Base-by-base conservation (phyloP, 768 basidiomycete species). In the Tulasnella sp. region DNA sequence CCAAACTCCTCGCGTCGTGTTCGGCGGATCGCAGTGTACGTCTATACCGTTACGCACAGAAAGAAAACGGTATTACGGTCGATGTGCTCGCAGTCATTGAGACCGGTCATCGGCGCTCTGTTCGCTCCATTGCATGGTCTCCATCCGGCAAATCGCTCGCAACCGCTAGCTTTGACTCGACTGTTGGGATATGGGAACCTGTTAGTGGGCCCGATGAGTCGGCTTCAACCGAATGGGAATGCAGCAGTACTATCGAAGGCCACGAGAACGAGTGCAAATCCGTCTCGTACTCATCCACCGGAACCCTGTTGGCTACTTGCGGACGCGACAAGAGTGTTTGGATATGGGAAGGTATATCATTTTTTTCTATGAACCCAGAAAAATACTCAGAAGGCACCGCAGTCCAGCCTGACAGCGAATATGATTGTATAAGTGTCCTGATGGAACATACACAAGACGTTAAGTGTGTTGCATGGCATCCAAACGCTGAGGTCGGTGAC, bases 361-460 rank as follows among this genome's bases (percentile, higher is more conserved):
- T 52, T 48, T 74, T 24, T 72, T 14, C 10, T 16, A 34, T 36
- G 18, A 81, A n/a, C 58, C 24, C 72, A 14, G n/a, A 39, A n/a
- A 21, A 78, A 74, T 5, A 76, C 39, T 75, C 44, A 80, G 9
- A 27, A 56, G 44, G 14, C 56, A 38, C 14, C 34, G 27, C 83
- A 97, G 97, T 94, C 1, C 92, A 94, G 79, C 95, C 96, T 14
- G 96, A 98, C 83, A 87, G 91, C 19, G 97, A 99, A 82, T 98
- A 97, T 80, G 97, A 98, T 83, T 98, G 96, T 83, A 89, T 98
- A 86, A 92, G 91, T 31, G 98, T 99, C 52, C 87, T 97, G 82
- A 98, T 98, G 95, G 96, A 99, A 82, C 98, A 99, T 83, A 89
- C 89, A 1, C 97, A 99, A 85, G 98, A 99, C 83, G 96, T 99